phyloP scores from a whole-genome alignment of 306 rosid species.

The Trichosanthes cucumerina region DNA sequence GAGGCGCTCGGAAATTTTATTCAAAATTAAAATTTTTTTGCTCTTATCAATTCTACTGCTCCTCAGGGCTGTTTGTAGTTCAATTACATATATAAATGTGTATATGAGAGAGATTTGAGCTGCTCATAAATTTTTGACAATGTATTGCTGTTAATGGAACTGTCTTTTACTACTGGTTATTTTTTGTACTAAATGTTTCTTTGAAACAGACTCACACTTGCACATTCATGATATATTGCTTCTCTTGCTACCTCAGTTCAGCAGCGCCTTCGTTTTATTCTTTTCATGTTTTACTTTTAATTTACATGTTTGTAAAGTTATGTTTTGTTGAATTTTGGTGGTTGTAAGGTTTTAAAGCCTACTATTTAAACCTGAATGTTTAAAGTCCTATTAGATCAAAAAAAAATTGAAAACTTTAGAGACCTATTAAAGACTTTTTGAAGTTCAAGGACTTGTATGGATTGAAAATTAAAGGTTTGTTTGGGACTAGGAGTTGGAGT shows the following conservation, averaged over 20 bases:
- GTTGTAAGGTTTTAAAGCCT: no score
- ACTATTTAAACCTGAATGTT: no score
- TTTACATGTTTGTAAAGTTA: no score
- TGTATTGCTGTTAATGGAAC: background rate
- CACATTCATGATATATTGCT: background rate
- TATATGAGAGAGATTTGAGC: background rate
- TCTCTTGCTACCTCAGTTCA: background rate
- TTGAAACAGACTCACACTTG: no score
- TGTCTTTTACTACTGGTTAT: background rate
- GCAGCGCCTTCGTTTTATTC: background rate
- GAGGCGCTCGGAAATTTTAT: slow-evolving; percentile 43
- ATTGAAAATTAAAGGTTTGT: no score
- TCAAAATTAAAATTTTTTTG: slow-evolving; percentile 27
- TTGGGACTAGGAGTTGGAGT: no score
- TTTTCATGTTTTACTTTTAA: background rate
- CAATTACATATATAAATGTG: background rate
- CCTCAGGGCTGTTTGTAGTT: background rate
- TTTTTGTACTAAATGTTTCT: background rate
- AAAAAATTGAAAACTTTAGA: no score
- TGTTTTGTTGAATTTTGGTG: no score
- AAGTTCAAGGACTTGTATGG: no score
- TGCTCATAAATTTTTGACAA: background rate
- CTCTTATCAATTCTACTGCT: background rate
- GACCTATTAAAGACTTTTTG: no score
- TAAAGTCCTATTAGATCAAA: no score